Percentiles rank a stretch among this genome's conserved stretches.
Conservation (phyloP, 2,329 filamentous ascomycete genomes). For the Colletotrichum godetiae region DNA sequence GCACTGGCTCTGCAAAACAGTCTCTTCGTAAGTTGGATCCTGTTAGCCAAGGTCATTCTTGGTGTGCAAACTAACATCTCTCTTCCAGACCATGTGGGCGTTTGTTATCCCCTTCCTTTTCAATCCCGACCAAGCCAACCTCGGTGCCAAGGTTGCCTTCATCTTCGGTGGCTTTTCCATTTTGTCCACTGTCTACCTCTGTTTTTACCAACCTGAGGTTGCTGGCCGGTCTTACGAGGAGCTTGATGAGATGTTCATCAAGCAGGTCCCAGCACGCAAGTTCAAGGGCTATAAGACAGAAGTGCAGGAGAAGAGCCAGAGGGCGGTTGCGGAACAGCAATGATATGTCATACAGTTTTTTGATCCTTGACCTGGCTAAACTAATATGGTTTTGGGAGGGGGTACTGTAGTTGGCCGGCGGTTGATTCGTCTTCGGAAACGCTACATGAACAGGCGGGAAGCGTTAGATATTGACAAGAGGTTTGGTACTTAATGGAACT, state of each 20-base stretch:
- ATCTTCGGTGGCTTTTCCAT: constrained; percentile 49
- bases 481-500: no score
- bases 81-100: constrained; percentile 29
- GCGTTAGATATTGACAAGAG: neutral
- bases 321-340: neutral
- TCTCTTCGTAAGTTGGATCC: constrained; percentile 35
- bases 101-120: constrained; percentile 44
- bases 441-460: neutral
- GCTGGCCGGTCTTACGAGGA: constrained; percentile 38
- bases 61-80: neutral
- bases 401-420: neutral
- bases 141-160: constrained; percentile 54
- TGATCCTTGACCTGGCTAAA: neutral
- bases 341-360: neutral
- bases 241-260: constrained; percentile 40
- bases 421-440: neutral
- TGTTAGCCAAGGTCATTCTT: no score
- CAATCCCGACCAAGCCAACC: constrained; percentile 45
- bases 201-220: constrained; percentile 49
- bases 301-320: constrained; percentile 16
- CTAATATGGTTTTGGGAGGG: neutral
- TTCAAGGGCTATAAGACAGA: constrained; percentile 37
- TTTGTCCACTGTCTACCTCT: constrained; percentile 43
- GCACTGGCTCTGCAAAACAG: constrained; percentile 50
- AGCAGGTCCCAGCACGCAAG: constrained; percentile 38